Evolutionary conservation across 306 rosid species (phyloP).

Genomic region (Fagus crenata): DNA sequence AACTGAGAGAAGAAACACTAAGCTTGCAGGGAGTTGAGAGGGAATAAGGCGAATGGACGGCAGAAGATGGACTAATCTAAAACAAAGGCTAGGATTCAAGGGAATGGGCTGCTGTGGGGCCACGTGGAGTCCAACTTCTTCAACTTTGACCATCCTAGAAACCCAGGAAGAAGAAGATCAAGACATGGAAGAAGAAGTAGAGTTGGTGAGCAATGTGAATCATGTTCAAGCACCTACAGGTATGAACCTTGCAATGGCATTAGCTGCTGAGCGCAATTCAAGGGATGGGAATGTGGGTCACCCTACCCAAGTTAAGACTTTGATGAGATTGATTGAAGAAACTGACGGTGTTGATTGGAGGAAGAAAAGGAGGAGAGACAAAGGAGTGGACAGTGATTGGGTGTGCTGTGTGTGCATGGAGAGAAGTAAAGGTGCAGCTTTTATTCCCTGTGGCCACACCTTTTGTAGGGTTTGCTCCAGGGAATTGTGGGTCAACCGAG

Average conservation of each 20-base stretch:
- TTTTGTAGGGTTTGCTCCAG: conserved; percentile 93
- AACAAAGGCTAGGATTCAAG: conserved; percentile 71
- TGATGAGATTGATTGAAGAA: conserved; percentile 82
- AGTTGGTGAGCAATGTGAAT: conserved; percentile 23
- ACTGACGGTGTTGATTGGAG: conserved; percentile 46
- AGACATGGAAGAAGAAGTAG: conserved; percentile 31
- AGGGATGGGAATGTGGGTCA: conserved; percentile 7
- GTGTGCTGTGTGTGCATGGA: conserved; percentile 99
- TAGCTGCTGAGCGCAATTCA: conserved; percentile 76
- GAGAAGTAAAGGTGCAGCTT: conserved; percentile 88
- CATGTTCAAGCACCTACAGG: conserved; percentile 42
- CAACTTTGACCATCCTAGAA: conserved; percentile 40
- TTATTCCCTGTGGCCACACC: conserved; percentile 96
- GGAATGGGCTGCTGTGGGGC: conserved; percentile 89
- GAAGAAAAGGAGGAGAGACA: conserved; percentile 21
- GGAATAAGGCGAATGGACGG: conserved; percentile 54
- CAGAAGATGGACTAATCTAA: conserved; percentile 53
- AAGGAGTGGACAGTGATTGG: conserved; percentile 42
- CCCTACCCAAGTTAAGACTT: conserved; percentile 28
- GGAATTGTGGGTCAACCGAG: conserved; percentile 91
- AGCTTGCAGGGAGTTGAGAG: not conserved
- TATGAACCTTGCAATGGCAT: conserved; percentile 87
- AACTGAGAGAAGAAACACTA: not conserved
- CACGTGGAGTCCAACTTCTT: conserved; percentile 51
- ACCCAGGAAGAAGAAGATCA: conserved; percentile 24